Percentiles rank a stretch among this genome's conserved stretches.
Evolutionary conservation across 2,329 filamentous ascomycete genomes (phyloP).

Genomic region (Penicillium vulpinum): DNA sequence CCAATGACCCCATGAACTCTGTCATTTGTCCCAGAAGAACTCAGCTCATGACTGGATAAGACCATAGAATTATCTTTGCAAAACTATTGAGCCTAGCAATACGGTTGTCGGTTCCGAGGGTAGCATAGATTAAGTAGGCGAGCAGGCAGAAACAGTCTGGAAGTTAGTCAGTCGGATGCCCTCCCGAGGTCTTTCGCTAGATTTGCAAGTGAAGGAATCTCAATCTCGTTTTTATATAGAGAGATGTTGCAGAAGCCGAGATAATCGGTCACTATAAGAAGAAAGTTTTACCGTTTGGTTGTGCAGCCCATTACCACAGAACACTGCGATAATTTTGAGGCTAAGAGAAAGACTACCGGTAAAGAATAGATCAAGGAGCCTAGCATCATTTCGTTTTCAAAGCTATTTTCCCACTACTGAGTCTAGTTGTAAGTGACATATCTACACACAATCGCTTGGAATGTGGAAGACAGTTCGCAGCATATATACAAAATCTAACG

Average conservation of each 20-base stretch:
- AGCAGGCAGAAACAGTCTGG: slow-evolving; percentile 58
- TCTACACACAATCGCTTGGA: not conserved
- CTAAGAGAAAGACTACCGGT: not conserved
- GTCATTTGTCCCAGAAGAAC: too few relatives aligned
- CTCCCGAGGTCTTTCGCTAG: slow-evolving; percentile 11
- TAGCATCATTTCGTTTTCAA: not conserved
- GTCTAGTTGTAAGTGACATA: not conserved
- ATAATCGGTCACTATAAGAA: slow-evolving; percentile 26
- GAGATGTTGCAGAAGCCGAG: slow-evolving; percentile 33
- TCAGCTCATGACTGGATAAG: too few relatives aligned
- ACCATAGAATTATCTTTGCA: too few relatives aligned
- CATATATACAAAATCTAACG: not conserved
- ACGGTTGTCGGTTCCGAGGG: too few relatives aligned
- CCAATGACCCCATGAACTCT: too few relatives aligned
- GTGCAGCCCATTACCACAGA: not conserved
- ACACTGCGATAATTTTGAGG: not conserved
- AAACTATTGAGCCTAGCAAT: too few relatives aligned
- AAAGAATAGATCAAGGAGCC: not conserved
- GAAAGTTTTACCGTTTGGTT: slow-evolving; percentile 6
- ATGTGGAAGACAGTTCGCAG: not conserved
- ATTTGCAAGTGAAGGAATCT: slow-evolving; percentile 26
- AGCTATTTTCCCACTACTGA: not conserved
- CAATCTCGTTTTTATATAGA: slow-evolving; percentile 33
- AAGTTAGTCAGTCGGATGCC: slow-evolving; percentile 43
- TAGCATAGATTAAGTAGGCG: too few relatives aligned